phyloP scores from a whole-genome alignment of 2,329 filamentous ascomycete species.

The Calonectria pseudoturangicola region DNA sequence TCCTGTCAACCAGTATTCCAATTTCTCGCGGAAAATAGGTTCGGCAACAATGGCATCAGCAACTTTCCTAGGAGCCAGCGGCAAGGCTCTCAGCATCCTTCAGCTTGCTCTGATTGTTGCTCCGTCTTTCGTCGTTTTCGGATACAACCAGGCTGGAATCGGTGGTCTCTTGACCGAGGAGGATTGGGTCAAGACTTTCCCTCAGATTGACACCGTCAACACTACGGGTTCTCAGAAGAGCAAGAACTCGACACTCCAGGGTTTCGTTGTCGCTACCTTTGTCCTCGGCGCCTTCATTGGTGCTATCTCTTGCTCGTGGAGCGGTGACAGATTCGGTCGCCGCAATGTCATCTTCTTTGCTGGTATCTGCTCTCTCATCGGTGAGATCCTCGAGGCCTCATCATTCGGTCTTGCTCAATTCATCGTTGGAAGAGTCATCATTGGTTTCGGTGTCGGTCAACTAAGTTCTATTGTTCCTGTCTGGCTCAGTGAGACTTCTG shows the following conservation, averaged over 20 bases:
- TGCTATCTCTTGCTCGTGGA: conserved; percentile 63
- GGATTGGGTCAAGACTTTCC: conserved; percentile 73
- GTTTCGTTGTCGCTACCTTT: conserved; percentile 67
- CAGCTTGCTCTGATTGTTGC: conserved; percentile 65
- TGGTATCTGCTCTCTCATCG: conserved; percentile 69
- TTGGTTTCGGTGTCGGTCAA: conserved; percentile 72
- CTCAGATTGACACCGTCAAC: conserved; percentile 68
- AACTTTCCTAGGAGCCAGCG: conserved; percentile 39
- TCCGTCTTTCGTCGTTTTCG: conserved; percentile 67
- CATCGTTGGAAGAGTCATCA: conserved; percentile 68
- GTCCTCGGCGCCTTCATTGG: conserved; percentile 75
- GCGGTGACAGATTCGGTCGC: conserved; percentile 75
- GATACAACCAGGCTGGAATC: conserved; percentile 81
- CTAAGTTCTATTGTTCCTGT: conserved; percentile 71
- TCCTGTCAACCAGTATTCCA: background rate
- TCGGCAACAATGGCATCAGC: conserved; percentile 25
- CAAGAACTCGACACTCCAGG: conserved; percentile 67
- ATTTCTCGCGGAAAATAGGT: conserved; percentile 19
- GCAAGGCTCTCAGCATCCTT: conserved; percentile 38
- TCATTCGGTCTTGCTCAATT: conserved; percentile 63
- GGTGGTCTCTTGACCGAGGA: conserved; percentile 81
- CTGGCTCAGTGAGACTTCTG: conserved; percentile 70
- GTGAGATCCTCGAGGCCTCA: conserved; percentile 72
- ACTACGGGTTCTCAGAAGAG: conserved; percentile 61
- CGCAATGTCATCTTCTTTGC: conserved; percentile 73